These are phyloP conservation scores for Cyclotella atomus DNA, from an alignment of 108 stramenopile species.

Conservation along the genomic window DNA sequence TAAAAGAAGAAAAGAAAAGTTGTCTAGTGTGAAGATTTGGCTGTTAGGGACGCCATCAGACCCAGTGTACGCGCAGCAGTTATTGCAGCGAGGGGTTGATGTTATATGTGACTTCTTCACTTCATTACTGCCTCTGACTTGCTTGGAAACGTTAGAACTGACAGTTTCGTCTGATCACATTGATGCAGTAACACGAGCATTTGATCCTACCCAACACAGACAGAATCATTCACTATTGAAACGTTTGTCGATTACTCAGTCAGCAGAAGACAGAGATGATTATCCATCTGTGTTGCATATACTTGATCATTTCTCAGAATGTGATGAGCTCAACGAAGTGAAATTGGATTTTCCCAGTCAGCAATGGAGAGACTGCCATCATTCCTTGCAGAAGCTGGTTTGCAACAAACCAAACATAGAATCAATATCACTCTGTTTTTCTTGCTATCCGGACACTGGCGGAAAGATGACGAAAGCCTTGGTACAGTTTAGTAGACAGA, in stretches of 20 bases:
- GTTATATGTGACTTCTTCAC: conserved; percentile 10
- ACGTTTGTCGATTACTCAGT: not conserved
- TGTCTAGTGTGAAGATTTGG: not conserved
- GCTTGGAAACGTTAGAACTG: conserved; percentile 12
- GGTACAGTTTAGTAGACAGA: not conserved
- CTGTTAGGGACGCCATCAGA: conserved; percentile 10
- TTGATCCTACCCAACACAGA: not conserved
- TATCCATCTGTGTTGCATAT: conserved; percentile 5
- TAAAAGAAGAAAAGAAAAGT: not conserved
- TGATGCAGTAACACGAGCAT: conserved; percentile 1
- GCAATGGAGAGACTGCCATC: not conserved
- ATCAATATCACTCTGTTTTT: conserved; percentile 3
- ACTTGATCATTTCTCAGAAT: conserved; percentile 18
- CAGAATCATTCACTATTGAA: not conserved
- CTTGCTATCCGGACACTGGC: not conserved
- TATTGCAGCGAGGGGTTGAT: conserved; percentile 10
- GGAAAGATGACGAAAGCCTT: conserved; percentile 9
- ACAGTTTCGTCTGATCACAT: conserved; percentile 8
- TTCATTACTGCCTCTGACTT: not conserved
- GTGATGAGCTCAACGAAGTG: not conserved
- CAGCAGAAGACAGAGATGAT: not conserved
- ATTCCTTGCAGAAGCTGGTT: not conserved
- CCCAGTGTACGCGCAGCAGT: conserved; percentile 5
- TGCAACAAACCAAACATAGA: conserved; percentile 7
- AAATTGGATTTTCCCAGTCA: not conserved